Evolutionary conservation across 345 rosid species (phyloP).

Genomic region (Carallia pectinifolia): DNA sequence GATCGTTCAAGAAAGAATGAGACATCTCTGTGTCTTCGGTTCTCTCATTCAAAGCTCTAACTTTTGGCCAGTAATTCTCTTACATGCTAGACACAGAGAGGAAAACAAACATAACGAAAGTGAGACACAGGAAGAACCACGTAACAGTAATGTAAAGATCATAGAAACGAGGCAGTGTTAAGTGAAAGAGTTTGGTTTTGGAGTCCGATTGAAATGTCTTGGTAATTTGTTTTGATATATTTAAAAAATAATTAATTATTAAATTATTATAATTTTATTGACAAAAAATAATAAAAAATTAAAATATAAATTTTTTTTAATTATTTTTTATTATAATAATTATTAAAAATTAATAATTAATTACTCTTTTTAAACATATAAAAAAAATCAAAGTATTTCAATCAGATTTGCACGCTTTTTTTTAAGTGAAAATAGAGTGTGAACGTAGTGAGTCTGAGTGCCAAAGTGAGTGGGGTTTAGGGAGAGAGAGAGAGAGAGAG

Average conservation of each 20-base stretch:
- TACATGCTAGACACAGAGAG: not conserved
- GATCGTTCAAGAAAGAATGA: slow-evolving; percentile 34
- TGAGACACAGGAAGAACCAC: not conserved
- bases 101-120: not conserved
- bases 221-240: too few species aligned
- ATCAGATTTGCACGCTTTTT: too few species aligned
- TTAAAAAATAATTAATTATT: too few species aligned
- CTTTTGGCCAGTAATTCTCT: not conserved
- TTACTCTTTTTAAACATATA: too few species aligned
- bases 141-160: not conserved
- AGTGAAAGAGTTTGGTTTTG: not conserved
- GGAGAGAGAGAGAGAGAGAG: not conserved
- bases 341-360: too few species aligned
- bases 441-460: not conserved
- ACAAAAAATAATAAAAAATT: too few species aligned
- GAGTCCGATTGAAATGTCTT: too few species aligned
- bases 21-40: slow-evolving; percentile 18
- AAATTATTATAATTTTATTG: too few species aligned
- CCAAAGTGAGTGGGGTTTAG: not conserved
- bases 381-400: too few species aligned
- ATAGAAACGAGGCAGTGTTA: not conserved
- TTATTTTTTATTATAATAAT: too few species aligned
- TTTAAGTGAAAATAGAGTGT: not conserved
- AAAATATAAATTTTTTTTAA: too few species aligned
- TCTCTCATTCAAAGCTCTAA: not conserved